Evolutionary conservation across 257 asterid genomes (phyloP), one percentile per base, ranked within the genome.

Genomic region (Paulownia fortunei): DNA sequence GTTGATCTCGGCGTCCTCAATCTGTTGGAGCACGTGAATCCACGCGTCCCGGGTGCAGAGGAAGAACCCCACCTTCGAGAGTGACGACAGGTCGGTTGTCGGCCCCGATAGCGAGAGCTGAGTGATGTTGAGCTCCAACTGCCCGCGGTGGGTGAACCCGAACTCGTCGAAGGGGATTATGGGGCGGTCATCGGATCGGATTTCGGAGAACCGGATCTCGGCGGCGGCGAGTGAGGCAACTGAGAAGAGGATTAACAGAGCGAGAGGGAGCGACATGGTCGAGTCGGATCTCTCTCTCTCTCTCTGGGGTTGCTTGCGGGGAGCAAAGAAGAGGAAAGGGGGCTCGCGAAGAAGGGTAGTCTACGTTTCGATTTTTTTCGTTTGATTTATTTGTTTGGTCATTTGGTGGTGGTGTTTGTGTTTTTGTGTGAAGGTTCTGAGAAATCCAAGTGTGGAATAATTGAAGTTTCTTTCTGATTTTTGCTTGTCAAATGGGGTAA

Each of bases 141-240:
- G 94, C 46, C 98, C 98, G 19, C 90, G 90, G 82, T 76, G 94
- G 49, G 97, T 89, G 94, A 92, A 93, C 0, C 98, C 97, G 83
- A 93, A 90, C 74, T 90, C 98, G 81, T 90, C 94, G 78, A 91
- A 89, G 47, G 91, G 91, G 75, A 92, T 90, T n/a, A 92, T 85
- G 30, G 92, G 89, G 0, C 92, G 89, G 73, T 26, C 82, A 19
- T 93, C 97, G 83, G 91, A 88, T 80, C 89, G 88, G 78, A 87
- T 76, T 36, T 84, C 86, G 54, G 88, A 60, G 79, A 24, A 77
- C 3, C 95, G 92, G 87, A 92, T 90, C 90, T 93, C 97, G 66
- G 86, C 92, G 21, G 81, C 44, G 68, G 82, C 56, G 74, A 65
- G 64, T 26, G 90, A 82, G 46, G 67, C 78, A 83, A 55, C 71